These are phyloP conservation scores for Oryza glaberrima DNA, from an alignment of 176 grass and related monocot genomes.

Conservation along the genomic window DNA sequence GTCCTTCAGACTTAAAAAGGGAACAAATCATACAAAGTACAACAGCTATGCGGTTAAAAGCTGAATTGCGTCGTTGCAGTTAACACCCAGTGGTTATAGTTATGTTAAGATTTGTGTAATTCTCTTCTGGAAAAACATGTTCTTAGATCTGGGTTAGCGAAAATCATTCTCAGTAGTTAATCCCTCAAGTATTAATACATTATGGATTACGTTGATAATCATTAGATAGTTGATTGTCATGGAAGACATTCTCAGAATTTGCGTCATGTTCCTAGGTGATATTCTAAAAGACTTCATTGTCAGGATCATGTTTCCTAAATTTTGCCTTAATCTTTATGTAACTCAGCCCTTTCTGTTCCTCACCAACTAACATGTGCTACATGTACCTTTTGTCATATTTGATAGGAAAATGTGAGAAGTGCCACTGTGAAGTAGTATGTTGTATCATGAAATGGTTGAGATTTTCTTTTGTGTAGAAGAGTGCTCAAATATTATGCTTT, in stretches of 20 bases:
- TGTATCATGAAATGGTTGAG: conserved; percentile 31
- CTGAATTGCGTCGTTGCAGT: conserved; percentile 1
- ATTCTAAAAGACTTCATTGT: conserved; percentile 26
- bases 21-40: not conserved
- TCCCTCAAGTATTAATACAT: not conserved
- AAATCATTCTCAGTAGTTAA: not conserved
- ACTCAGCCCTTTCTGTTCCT: not conserved
- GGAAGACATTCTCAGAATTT: conserved; percentile 14
- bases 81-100: not conserved
- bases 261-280: not conserved
- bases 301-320: conserved; percentile 2
- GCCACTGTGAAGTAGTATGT: not conserved
- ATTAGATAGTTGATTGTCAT: not conserved
- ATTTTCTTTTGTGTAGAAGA: conserved; percentile 31
- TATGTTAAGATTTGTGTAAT: not conserved
- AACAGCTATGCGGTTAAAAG: not conserved
- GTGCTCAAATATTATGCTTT: conserved; percentile 20
- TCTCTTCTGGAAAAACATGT: conserved; percentile 14
- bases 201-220: not conserved
- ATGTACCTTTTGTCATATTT: not conserved
- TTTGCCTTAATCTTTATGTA: not conserved
- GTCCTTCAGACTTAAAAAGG: conserved; percentile 4
- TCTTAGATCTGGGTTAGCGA: not conserved
- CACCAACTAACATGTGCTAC: not conserved
- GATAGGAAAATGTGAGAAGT: conserved; percentile 19